Percentiles rank a stretch among this genome's conserved stretches.
Conservation (phyloP, 2,329 filamentous ascomycete species). For the Aspergillus luchuensis region DNA sequence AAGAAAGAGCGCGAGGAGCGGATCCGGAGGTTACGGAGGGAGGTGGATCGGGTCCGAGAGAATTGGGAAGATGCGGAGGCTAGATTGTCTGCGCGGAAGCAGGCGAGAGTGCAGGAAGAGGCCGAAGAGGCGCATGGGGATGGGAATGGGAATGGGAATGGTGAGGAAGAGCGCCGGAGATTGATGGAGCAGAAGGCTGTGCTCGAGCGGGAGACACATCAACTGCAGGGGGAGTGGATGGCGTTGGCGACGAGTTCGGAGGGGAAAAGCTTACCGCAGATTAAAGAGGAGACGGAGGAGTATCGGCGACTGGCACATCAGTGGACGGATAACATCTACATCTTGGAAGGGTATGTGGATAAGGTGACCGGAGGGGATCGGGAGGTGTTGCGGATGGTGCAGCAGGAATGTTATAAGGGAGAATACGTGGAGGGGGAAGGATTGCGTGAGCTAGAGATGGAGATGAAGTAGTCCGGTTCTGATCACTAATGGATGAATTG, state of each 20-base stretch:
- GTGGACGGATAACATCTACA: conserved; percentile 50
- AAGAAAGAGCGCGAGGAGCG: conserved; percentile 48
- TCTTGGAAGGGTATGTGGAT: conserved; percentile 45
- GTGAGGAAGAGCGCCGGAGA: conserved; percentile 24
- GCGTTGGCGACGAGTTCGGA: conserved; percentile 12
- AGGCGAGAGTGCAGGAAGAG: conserved; percentile 31
- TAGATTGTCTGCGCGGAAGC: conserved; percentile 41
- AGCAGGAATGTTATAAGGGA: conserved; percentile 53
- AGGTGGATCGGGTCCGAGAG: conserved; percentile 33
- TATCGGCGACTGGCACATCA: conserved; percentile 30
- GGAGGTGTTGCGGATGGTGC: conserved; percentile 47
- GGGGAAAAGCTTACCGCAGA: conserved; percentile 33
- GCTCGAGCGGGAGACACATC: conserved; percentile 34
- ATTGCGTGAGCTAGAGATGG: conserved; percentile 37
- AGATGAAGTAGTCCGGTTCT: not conserved
- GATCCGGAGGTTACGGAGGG: conserved; percentile 29
- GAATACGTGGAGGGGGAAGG: conserved; percentile 59
- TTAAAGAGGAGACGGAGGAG: conserved; percentile 36
- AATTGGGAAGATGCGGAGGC: conserved; percentile 36
- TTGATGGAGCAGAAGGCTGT: conserved; percentile 26
- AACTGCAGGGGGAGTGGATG: conserved; percentile 29
- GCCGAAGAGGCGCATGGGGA: conserved; percentile 21
- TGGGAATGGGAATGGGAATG: conserved; percentile 22
- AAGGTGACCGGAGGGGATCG: conserved; percentile 46
- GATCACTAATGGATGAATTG: not conserved